A percentile compares a stretch with the other conserved stretches of the same genome.
Evolutionary conservation across 192 early-diverging fungal species (phyloP).

Genomic region (Coemansia guatemalensis): DNA sequence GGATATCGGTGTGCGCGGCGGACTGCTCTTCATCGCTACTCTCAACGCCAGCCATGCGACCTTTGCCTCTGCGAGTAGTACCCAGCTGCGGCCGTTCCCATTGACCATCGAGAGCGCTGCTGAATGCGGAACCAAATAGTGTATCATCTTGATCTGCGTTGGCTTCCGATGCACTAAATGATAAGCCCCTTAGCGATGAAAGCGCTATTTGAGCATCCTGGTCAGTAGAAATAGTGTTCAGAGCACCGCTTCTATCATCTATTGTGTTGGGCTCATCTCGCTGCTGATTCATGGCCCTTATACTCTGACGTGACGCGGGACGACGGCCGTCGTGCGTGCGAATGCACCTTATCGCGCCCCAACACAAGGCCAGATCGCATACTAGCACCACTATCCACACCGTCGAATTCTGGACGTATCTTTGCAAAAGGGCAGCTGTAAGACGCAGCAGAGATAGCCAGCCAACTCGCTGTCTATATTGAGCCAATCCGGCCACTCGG

Average conservation of each 20-base stretch:
- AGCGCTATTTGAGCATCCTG: conserved; percentile 15
- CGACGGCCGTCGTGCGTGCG: conserved; percentile 15
- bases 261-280: too few relatives aligned
- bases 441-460: conserved; percentile 19
- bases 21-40: conserved; percentile 28
- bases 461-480: conserved; percentile 24
- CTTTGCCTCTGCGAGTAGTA: not conserved
- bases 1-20: conserved; percentile 9
- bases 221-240: not conserved
- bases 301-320: conserved; percentile 8
- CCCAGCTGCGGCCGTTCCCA: conserved; percentile 1
- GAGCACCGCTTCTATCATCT: too few relatives aligned
- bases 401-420: not conserved
- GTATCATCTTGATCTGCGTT: conserved; percentile 47
- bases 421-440: conserved; percentile 11
- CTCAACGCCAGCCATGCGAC: not conserved
- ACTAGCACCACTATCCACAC: conserved; percentile 6
- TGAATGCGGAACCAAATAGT: conserved; percentile 14
- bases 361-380: conserved; percentile 26
- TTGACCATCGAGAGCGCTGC: conserved; percentile 1
- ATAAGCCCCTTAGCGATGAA: conserved; percentile 28
- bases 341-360: conserved; percentile 12
- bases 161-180: conserved; percentile 38
- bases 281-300: too few relatives aligned
- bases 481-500: conserved; percentile 30